Evolutionary conservation across 2,329 filamentous ascomycete species (phyloP), one percentile per base, ranked within the genome.

Genomic region (Colletotrichum caudatum): DNA sequence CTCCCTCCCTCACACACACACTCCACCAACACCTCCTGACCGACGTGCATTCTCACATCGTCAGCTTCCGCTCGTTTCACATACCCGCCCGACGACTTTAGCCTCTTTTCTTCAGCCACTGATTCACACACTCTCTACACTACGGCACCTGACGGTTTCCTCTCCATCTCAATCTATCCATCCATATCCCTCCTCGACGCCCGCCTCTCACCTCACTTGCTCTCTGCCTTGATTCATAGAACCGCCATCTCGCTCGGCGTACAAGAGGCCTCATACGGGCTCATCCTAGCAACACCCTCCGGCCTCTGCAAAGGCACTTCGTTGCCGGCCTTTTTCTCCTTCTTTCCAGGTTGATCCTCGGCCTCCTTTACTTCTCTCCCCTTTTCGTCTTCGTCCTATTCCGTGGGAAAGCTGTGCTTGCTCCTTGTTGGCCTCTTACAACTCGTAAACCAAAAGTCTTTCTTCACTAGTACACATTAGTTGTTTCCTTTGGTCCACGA

Each of bases 281-380:
- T 69, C 65, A 35, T 41, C 66, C 48, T 59, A 71, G 64, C 61
- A 33, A 26, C 58, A 66, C 48, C 46, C 53, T 62, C 46, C 51
- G 60, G 66, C 65, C 71, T 66, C 54, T 73, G 69, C 64, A 76
- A 71, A 69, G 77, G 76, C 76, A 77, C 59, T 41, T 61, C 63
- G 69, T 41, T 64, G 71, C 69, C 56, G 54, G 68, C 58, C 69
- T 69, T n/a, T 74, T 74, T 79, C 82, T 76, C 74, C 72, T 86
- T 86, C 84, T 80, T 83, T 83, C 84, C 85, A 85, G 87, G 87
- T 89, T 88, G 87, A 89, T 82, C 86, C 87, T 89, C 80, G 86
- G 86, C 83, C 80, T 73, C 78, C 76, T 83, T 85, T 73, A 72
- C 77, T 77, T 77, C 74, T 78, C 77, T 61, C 44, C 50, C 51